Base-by-base conservation (phyloP, 306 rosid genomes). In the Delonix regia region DNA sequence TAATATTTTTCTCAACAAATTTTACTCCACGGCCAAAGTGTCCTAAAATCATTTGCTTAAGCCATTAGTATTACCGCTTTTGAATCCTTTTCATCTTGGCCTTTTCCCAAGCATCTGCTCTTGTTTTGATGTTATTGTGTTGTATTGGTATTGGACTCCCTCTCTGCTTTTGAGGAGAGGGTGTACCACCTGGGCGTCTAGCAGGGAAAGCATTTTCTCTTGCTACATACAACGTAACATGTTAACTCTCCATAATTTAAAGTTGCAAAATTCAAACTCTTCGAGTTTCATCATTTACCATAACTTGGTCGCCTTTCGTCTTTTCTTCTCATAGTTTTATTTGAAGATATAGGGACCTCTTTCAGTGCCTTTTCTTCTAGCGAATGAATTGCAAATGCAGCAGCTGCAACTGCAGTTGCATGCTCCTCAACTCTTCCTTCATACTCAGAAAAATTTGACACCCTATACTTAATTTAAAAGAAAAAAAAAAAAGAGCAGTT, bases 91-190 rank as follows among this genome's bases (percentile, higher is more conserved):
- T 84, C 78, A 80, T 68, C 89, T 82, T 77, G 60, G 86, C 82
- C 83, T 72, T 87, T 86, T 90, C 96, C 98, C 97, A 90, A 78
- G 82, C 83, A 81, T 89, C 86, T 38, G 88, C 87, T 81, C 55
- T 81, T 7, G 86, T 65, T 73, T 74, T 83, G 76, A 61, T 55
- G 45, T 81, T 74, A 39, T 65, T 76, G 25, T 13, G 74, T 27
- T 64, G 38, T 16, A 55, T 15, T 53, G 85, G 30, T 15, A 68
- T 22, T 53, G 85, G 45, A 56, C 39, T 71, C 47, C 78, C 81
- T 68, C 38, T 83, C 51, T 68, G 79, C 36, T 38, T 83, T 67
- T 73, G 65, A 48, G 87, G 53, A 53, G 87, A 77, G 41, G 75
- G 36, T 74, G 73, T 4, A 18, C 73, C 82, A 48, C 77, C 86